phyloP scores from a whole-genome alignment of 176 grass and related monocot species.

The Dactylis glomerata region DNA sequence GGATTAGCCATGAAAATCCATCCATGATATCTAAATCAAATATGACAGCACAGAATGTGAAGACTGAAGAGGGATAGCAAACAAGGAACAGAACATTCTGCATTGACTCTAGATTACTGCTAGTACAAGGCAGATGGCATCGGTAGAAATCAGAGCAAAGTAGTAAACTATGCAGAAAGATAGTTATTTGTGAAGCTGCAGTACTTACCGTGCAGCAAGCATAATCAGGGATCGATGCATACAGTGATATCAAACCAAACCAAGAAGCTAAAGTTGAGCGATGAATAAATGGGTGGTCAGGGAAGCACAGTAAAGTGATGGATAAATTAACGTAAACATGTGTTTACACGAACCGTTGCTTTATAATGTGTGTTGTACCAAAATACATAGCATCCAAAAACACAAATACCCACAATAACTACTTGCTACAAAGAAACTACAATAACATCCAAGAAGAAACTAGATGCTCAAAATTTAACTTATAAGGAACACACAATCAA shows the following conservation, averaged over 20 bases:
- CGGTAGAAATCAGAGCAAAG: not conserved
- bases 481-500: not conserved
- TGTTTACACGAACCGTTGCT: not conserved
- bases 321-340: no score
- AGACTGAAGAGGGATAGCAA: not conserved
- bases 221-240: not conserved
- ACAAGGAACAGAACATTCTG: not conserved
- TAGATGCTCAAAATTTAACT: not conserved
- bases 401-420: not conserved
- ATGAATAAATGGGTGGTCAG: no score
- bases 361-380: not conserved
- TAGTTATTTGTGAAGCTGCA: conserved; percentile 2
- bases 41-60: not conserved
- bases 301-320: no score
- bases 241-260: not conserved
- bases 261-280: no score
- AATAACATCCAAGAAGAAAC: not conserved
- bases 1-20: not conserved
- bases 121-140: not conserved
- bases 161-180: not conserved
- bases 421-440: not conserved
- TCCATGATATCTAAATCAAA: not conserved
- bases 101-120: not conserved
- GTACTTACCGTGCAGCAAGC: not conserved
- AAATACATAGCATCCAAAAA: not conserved